These are phyloP conservation scores for Fusarium oxysporum DNA, from an alignment of 2,329 filamentous ascomycete genomes.

Conservation along the genomic window DNA sequence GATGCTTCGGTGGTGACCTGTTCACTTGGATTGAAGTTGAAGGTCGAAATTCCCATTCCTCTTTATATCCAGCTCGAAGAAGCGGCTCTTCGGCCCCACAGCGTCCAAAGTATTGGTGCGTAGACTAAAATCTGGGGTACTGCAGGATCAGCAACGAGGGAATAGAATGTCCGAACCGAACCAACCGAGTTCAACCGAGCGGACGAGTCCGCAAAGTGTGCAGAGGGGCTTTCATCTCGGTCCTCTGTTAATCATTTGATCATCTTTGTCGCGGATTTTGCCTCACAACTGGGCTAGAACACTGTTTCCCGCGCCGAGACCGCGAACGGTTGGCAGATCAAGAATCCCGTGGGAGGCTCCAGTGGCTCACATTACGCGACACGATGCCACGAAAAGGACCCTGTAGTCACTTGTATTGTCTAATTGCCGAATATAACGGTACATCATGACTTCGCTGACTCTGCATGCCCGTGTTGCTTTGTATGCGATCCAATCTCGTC, in stretches of 20 bases:
- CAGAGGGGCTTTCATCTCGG: background rate
- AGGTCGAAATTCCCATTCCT: background rate
- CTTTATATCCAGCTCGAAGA: constrained; percentile 7
- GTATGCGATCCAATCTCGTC: background rate
- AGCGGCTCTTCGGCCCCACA: background rate
- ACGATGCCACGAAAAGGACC: background rate
- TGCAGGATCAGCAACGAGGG: background rate
- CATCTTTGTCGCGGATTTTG: background rate
- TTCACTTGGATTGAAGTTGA: background rate
- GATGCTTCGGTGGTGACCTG: background rate
- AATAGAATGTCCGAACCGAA: constrained; percentile 5
- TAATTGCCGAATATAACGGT: fast-evolving
- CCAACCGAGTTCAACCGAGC: constrained; percentile 9
- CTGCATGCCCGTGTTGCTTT: background rate
- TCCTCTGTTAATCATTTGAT: background rate
- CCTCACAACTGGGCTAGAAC: background rate
- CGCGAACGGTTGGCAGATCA: background rate
- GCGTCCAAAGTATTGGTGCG: background rate
- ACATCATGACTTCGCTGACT: fast-evolving
- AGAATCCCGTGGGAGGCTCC: background rate
- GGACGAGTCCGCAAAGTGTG: background rate
- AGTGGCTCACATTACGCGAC: background rate
- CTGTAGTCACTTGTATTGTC: fast-evolving
- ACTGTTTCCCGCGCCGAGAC: background rate
- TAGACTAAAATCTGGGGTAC: constrained; percentile 17